Evolutionary conservation across 2,329 filamentous ascomycete species (phyloP), one percentile per base, ranked within the genome.

Genomic region (Phoma herbarum): DNA sequence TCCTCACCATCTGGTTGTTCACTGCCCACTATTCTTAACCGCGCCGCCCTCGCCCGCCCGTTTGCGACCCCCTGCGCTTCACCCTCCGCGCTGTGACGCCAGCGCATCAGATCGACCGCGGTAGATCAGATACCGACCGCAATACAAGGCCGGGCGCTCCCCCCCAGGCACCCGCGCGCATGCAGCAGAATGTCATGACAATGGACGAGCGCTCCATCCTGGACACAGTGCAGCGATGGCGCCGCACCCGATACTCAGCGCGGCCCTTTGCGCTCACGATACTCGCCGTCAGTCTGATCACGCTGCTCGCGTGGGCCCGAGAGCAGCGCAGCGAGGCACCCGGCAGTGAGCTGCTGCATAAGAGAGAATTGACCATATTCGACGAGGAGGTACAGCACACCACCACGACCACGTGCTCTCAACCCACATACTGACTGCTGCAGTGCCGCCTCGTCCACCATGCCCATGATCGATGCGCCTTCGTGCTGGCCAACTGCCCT

Each of bases 401-500:
- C 8, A 10, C 16, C 3, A n/a, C 9, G 20, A 10, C 16, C 3
- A n/a, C 9, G 20, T 4, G 11, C 18, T 20, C 8, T 3, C 35
- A 20, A 11, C 5, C 35, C 35, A 11, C 35, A 20, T 39, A 11
- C 35, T 39, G 35, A 39, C 18, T 39, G 18, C 35, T 39, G 35
- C 35, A 39, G 81, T 99, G 95, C 75, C 89, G 88, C 59, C 81
- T 91, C 31, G 92, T 99, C 54, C 92, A 95, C 76, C 79, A 85
- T 46, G 90, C 88, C 51, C 37, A 39, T 41, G 90, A 99, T 75
- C 87, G 97, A 79, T 99, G 95, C 81, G 88, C 88, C 66, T 98
- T 95, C 78, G 87, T 98, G 57, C 87, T 84, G 66, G 82, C 84
- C 56, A 90, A 97, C 76, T 99, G 95, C 77, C 83, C 85, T 31